Evolutionary conservation across 2,329 filamentous ascomycete species (phyloP), one percentile per base, ranked within the genome.

Genomic region (Ceratocystis destructans): DNA sequence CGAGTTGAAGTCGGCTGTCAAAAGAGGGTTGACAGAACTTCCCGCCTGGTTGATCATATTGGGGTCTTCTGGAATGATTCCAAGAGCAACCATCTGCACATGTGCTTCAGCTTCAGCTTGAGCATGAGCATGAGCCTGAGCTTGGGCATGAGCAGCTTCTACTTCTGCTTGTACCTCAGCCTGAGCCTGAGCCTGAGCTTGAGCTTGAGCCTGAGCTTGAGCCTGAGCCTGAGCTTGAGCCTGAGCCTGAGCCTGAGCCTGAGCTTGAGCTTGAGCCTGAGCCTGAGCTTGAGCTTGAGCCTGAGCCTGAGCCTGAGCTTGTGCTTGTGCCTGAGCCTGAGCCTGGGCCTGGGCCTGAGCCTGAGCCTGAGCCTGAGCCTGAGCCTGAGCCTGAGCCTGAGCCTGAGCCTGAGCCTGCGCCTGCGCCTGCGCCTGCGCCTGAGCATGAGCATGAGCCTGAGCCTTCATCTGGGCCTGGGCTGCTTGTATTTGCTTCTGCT

Each of bases 1-100:
- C 70, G 87, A 79, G 28, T 80, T 87, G 73, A 94, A 94, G 72
- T 94, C 88, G 0, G 88, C 89, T 28, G 83, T 84, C 70, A 87
- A 81, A 48, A 93, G 75, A 1, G 89, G 89, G 71, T 93, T 93
- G 5, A 87, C 74, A 12, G 78, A 78, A 20, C 37, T 17, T 10
- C 50, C 33, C 17, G 57, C 7, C 48, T 62, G 41, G 61, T 46
- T 45, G 22, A 46, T 46, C 45, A 50, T 63, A 44, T 46, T 48
- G 6, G 22, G 61, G 61, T 48, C 41, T 48, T 46, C 57, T 20
- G 48, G 64, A 17, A 64, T 61, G 48, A 66, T 62, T 25, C 59
- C 62, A 45, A 62, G 25, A 20, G 63, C 63, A 12, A 59, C 48
- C 61, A 66, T 61, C 37, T 64, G 66, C 8, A 45, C 62, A 28